Evolutionary conservation across 2,329 filamentous ascomycete species (phyloP), one percentile per base, ranked within the genome.

Genomic region (Arthrinium puccinioides): DNA sequence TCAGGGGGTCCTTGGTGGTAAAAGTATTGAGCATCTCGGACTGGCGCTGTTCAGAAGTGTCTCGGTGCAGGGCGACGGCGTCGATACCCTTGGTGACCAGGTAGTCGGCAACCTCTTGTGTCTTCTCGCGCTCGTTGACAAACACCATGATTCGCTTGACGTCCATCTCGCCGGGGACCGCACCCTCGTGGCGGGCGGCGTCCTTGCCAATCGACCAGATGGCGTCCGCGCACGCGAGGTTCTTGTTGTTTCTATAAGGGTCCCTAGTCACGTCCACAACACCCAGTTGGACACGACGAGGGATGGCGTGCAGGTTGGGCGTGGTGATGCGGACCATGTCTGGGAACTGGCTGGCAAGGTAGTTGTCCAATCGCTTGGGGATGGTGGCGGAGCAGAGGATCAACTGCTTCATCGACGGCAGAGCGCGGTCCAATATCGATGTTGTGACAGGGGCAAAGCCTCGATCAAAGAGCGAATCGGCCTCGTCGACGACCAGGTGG

Each of bases 371-470:
- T 49, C 85, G 86, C 46, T 83, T 79, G 2, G 94, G 92, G 44
- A 98, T 97, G 5, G 92, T 98, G 36, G 92, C 92, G 4, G 90
- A 97, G 68, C 92, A 98, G 46, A 97, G 77, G 32, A 98, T 73
- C 18, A 98, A 72, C 56, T 95, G 86, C 54, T 87, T 78, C 32
- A 97, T 65, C 1, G 87, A 92, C 0, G 90, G 87, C 6, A 79
- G 74, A 2, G 83, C 77, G 41, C 84, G 83, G 53, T 94, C 86
- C 45, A 98, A 74, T 47, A 98, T 86, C 38, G 77, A 74, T 9
- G 78, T 84, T 0, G 92, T 97, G 18, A 83, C 80, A 1, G 87
- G 82, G 4, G 84, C 76, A 66, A 98, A 98, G 41, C 87, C 94
- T 40, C 88, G 84, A 63, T 98, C 94, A 48, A 98, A 77, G 9